phyloP scores from a whole-genome alignment of 1,284 basidiomycete species.

The Sporisorium reilianum region DNA sequence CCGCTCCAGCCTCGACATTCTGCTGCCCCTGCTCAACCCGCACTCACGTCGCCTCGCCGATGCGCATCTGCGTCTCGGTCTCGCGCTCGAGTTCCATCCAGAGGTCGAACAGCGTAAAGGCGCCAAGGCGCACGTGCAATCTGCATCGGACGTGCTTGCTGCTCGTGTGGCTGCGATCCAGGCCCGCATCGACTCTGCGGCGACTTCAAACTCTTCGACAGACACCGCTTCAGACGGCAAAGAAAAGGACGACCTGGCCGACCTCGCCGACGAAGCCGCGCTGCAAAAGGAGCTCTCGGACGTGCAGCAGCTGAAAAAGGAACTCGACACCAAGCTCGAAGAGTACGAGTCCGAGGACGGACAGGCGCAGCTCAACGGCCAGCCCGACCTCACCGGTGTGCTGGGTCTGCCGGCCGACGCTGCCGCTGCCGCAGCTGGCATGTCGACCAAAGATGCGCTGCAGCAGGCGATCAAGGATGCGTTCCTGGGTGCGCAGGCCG shows the following conservation, averaged over 20 bases:
- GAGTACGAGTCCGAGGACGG: conserved; percentile 57
- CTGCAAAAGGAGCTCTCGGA: conserved; percentile 56
- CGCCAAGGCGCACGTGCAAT: conserved; percentile 56
- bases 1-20: conserved; percentile 45
- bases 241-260: conserved; percentile 57
- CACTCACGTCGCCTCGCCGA: conserved; percentile 66
- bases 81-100: conserved; percentile 67
- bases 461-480: conserved; percentile 66
- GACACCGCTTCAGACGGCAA: not conserved
- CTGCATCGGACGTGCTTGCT: conserved; percentile 48
- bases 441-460: conserved; percentile 54
- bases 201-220: conserved; percentile 1
- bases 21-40: conserved; percentile 55
- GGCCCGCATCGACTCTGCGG: conserved; percentile 18
- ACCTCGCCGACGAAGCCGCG: conserved; percentile 39
- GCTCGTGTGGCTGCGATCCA: conserved; percentile 52
- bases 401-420: conserved; percentile 34
- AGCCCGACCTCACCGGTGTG: conserved; percentile 34
- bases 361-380: conserved; percentile 51
- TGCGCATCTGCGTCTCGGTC: conserved; percentile 64
- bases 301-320: conserved; percentile 58
- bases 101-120: conserved; percentile 44
- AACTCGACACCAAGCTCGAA: conserved; percentile 64
- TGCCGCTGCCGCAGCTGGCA: conserved; percentile 18
- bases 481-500: conserved; percentile 54